A percentile compares a stretch with the other conserved stretches of the same genome.
Conservation (phyloP, 2,329 filamentous ascomycete genomes). For the Sordariomycetes sp. region DNA sequence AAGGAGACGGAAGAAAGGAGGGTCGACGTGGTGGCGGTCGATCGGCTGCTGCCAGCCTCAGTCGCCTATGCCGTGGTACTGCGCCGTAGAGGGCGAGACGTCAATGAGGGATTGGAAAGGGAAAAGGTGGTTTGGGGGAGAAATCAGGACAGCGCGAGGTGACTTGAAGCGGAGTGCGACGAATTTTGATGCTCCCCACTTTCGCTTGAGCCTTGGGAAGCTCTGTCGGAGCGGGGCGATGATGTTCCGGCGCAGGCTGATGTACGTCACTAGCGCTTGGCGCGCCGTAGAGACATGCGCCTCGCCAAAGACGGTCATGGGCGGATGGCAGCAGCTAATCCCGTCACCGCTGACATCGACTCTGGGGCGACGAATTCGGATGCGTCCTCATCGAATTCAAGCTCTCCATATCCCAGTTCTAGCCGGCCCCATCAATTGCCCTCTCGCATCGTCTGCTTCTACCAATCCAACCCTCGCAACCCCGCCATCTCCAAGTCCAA, state of each 20-base stretch:
- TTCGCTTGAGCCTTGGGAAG: no score
- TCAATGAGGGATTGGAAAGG: conserved; percentile 4
- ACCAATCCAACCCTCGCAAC: not conserved
- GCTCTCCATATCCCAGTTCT: no score
- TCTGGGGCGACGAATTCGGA: no score
- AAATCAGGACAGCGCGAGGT: conserved; percentile 9
- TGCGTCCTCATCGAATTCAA: no score
- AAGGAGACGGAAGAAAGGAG: conserved; percentile 29
- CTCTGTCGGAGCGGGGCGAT: no score
- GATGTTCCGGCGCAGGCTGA: no score
- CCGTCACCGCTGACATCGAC: no score
- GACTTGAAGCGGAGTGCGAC: conserved; percentile 7
- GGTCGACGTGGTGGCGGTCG: conserved; percentile 33
- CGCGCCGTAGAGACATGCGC: no score
- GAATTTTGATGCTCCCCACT: conserved; percentile 12
- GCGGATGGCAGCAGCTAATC: no score
- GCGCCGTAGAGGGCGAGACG: not conserved
- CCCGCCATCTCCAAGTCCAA: not conserved
- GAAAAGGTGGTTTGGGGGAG: not conserved
- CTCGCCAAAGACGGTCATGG: no score
- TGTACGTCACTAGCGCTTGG: no score
- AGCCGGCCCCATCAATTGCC: not conserved
- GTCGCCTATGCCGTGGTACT: conserved; percentile 7
- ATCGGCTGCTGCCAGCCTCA: conserved; percentile 33
- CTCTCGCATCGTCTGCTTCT: no score